Evolutionary conservation across 495 filamentous ascomycete genomes (phyloP), one percentile per base, ranked within the genome.

Genomic region (Physcia stellaris): DNA sequence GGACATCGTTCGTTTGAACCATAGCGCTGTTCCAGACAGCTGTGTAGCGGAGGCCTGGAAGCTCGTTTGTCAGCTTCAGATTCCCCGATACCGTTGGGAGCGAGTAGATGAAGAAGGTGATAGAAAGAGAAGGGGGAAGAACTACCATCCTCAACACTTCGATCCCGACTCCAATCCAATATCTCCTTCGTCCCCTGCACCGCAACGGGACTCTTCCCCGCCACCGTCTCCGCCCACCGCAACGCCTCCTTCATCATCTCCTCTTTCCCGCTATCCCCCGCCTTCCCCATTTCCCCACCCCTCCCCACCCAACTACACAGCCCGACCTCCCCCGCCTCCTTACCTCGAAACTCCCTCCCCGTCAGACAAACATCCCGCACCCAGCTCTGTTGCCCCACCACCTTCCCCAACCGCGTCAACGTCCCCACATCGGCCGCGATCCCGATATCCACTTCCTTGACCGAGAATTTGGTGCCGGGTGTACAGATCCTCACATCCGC

Each of bases 381-480:
- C 86, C 88, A 98, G 7, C 77, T 79, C 2, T 21, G 40, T 41
- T 63, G 77, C 2, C 79, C 78, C 4, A 94, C 85, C 6, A 80
- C 64, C 59, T 92, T 90, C 22, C 90, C 90, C 29, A 98, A 62
- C 2, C 90, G 79, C 16, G 69, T 75, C 27, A 98, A 61, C 1
- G 86, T 94, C 12, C 90, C 90, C 33, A 96, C 77, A 57, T 98
- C 90, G 12, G 90, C 90, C 10, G 90, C 90, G 20, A 98, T 57
- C 1, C 90, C 90, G 24, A 96, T 92, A 53, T 95, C 90, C 11
- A 94, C 85, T 61, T 96, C 92, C 53, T 94, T 94, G 17, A 96
- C 85, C 0, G 76, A 64, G 47, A 95, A 83, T 18, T 62, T 64
- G 1, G 75, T 66, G 34, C 77, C 68, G 11, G 59, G 50, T 0